Evolutionary conservation across 2,329 filamentous ascomycete genomes (phyloP), one percentile per base, ranked within the genome.

Genomic region (Aspergillus felis): DNA sequence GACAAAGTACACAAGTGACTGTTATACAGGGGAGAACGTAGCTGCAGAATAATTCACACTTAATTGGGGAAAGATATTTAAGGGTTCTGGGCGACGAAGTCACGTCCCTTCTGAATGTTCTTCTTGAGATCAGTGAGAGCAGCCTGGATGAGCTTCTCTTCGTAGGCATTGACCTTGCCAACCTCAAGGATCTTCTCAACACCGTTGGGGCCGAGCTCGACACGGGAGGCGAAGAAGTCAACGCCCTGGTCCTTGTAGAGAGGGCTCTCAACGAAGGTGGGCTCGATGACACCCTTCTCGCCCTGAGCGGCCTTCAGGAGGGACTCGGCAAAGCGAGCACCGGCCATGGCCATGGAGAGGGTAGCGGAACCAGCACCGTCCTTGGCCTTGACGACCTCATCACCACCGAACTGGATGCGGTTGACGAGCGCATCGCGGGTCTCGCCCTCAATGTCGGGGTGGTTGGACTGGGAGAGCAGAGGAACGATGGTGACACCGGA

Each of bases 321-420:
- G 68, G 89, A 91, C 83, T 97, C 92, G 69, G 94, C 91, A 78
- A 89, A 88, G 68, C 86, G 84, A 64, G 84, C 85, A 81, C 93
- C 93, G 67, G 93, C 93, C 86, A 96, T 93, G 73, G 93, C 93
- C 93, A 99, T 99, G 82, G 92, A 97, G 70, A 97, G 90, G 64
- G 93, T 97, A 76, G 93, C 93, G 68, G 92, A 97, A 71, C 93
- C 93, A 72, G 92, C 92, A 79, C 93, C 94, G 76, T 93, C 92
- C 90, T 97, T 97, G 80, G 93, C 94, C 87, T 97, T 86, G 82
- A 97, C 93, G 68, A 97, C 93, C 87, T 97, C 93, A 78, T 97
- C 93, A 84, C 93, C 93, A 79, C 94, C 93, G 78, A 97, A 97
- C 83, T 97, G 93, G 73, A 97, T 94, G 77, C 94, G 92, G 79